Conservation (phyloP, 73 alveolate genomes). For the Blepharisma stoltei region DNA sequence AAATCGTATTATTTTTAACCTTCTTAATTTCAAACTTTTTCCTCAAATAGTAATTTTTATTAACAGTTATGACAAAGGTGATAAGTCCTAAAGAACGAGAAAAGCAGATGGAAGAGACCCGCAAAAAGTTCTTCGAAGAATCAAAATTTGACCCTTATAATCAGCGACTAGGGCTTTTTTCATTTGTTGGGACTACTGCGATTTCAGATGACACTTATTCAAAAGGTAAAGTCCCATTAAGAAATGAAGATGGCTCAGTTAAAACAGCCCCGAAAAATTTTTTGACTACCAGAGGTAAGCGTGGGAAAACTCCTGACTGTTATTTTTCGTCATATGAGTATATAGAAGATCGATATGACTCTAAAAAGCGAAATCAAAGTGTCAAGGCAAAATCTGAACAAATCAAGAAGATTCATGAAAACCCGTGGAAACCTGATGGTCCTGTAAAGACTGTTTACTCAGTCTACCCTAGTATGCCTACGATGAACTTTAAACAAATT, state of each 20-base stretch:
- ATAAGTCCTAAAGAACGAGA: not conserved
- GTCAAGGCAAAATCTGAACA: conserved; percentile 42
- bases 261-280: conserved; percentile 31
- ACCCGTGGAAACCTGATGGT: conserved; percentile 57
- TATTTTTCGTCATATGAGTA: conserved; percentile 45
- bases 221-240: not conserved
- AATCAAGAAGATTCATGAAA: conserved; percentile 42
- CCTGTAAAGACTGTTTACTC: conserved; percentile 38
- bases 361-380: conserved; percentile 46
- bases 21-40: too few species aligned
- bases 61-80: not conserved
- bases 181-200: conserved; percentile 21
- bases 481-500: conserved; percentile 30
- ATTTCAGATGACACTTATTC: conserved; percentile 4
- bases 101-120: not conserved
- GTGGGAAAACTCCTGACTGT: conserved; percentile 47
- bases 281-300: conserved; percentile 24
- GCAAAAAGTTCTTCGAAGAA: not conserved
- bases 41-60: too few species aligned
- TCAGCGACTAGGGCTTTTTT: conserved; percentile 31
- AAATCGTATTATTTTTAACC: not conserved
- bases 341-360: conserved; percentile 51
- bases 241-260: conserved; percentile 15
- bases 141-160: conserved; percentile 19
- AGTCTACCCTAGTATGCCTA: conserved; percentile 44